Evolutionary conservation across 257 asterid genomes (phyloP).

Genomic region (Ballota nigra): DNA sequence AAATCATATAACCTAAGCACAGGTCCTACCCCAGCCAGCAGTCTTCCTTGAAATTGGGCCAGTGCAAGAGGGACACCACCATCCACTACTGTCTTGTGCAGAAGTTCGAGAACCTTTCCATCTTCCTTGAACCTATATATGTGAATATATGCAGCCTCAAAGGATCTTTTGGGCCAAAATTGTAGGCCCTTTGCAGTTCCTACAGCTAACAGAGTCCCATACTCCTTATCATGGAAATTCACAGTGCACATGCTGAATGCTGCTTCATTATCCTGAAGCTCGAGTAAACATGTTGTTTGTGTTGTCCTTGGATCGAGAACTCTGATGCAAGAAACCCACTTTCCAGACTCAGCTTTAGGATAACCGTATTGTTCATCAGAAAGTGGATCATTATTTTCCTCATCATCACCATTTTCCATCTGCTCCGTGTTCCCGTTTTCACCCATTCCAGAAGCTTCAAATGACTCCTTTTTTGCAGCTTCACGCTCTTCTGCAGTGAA

Average conservation of each 20-base stretch:
- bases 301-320: conserved; percentile 89
- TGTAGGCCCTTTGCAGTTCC: conserved; percentile 98
- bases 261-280: conserved; percentile 98
- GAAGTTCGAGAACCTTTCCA: conserved; percentile 85
- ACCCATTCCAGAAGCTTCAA: conserved; percentile 71
- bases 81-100: conserved; percentile 98
- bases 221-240: conserved; percentile 91
- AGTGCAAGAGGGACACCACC: conserved; percentile 94
- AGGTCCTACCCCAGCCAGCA: conserved; percentile 91
- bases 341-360: conserved; percentile 90
- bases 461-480: conserved; percentile 80
- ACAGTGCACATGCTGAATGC: conserved; percentile 98
- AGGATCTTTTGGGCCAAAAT: conserved; percentile 84
- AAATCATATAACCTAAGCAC: conserved; percentile 91
- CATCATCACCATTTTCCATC: conserved; percentile 90
- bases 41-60: conserved; percentile 94
- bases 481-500: conserved; percentile 97
- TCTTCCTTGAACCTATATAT: conserved; percentile 95
- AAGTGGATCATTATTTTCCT: conserved; percentile 73
- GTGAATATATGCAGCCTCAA: conserved; percentile 88
- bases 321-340: conserved; percentile 98
- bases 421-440: conserved; percentile 76
- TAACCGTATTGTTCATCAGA: conserved; percentile 98
- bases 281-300: conserved; percentile 84
- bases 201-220: conserved; percentile 92